Evolutionary conservation across 768 basidiomycete genomes (phyloP), one percentile per base, ranked within the genome.

Genomic region (Boletus sp.): DNA sequence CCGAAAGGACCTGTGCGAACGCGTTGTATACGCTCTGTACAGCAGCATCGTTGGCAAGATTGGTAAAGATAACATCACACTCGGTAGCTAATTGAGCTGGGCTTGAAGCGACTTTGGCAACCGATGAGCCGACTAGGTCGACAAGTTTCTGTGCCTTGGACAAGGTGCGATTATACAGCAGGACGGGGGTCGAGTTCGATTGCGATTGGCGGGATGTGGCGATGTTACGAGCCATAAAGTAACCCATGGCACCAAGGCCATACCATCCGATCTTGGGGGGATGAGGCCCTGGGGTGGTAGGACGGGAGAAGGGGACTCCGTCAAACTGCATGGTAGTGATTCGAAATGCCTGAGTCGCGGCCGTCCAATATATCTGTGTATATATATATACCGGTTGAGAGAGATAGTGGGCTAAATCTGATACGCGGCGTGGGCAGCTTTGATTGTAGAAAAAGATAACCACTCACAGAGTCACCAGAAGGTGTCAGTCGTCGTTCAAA

Each of bases 31-130:
- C 74, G 15, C 67, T 72, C 67, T 79, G 80, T 7, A 90, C 87
- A 10, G 80, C 86, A 25, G 79, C 80, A 62, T 96, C 93, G 61
- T 80, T 81, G 10, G 83, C 78, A 23, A 95, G 78, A 56, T 81
- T 87, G 27, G 88, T 86, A 66, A 95, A 72, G 66, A 91, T 81
- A 58, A 93, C 70, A 72, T 93, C 90, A 66, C 84, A 88, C 63
- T 82, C 78, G 23, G 67, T 63, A 0, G 79, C 88, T 52, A 93
- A 68, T 61, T 91, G 79, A 46, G 77, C 78, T 17, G 81, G 74
- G 51, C 75, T 74, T 11, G 78, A 66, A 1, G 86, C 88, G 44
- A 92, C 76, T 38, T 72, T 70, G 63, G 84, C 77, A 47, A 78
- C 74, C 34, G 75, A 70, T 29, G 75, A 64, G 7, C 86, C 84